Percentiles rank a stretch among this genome's conserved stretches.
These are phyloP conservation scores for Citrus unshiu DNA, from an alignment of 345 rosid genomes.

Conservation along the genomic window DNA sequence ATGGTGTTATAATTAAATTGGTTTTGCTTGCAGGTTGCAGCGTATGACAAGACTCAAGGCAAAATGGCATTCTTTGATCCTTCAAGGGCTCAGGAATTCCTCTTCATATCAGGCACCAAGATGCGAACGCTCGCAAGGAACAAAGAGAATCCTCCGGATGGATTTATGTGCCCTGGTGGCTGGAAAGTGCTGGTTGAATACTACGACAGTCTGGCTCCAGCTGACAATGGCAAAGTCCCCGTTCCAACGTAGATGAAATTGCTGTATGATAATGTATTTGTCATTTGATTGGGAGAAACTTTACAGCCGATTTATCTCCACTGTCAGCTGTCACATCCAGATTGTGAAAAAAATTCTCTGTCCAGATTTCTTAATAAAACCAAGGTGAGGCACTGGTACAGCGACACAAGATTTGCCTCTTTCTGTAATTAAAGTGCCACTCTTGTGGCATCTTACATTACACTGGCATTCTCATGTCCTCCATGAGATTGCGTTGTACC, in stretches of 20 bases:
- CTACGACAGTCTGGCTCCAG: conserved; percentile 64
- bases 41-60: conserved; percentile 89
- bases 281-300: conserved; percentile 22
- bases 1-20: background rate
- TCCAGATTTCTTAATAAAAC: conserved; percentile 25
- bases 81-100: conserved; percentile 79
- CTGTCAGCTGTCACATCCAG: background rate
- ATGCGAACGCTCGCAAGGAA: conserved; percentile 92
- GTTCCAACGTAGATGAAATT: conserved; percentile 46
- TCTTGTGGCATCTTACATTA: background rate
- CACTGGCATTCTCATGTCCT: background rate
- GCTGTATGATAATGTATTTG: conserved; percentile 18
- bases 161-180: conserved; percentile 97
- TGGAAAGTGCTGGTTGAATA: conserved; percentile 92
- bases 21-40: conserved; percentile 65
- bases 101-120: conserved; percentile 97
- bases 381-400: conserved; percentile 12
- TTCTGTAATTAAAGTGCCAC: background rate
- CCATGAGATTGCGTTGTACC: background rate
- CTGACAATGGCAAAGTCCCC: conserved; percentile 19
- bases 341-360: conserved; percentile 12
- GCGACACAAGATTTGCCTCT: background rate
- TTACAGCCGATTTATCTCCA: conserved; percentile 10
- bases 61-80: conserved; percentile 99
- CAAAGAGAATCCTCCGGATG: conserved; percentile 91